These are phyloP conservation scores for Citrus sp. DNA, from an alignment of 345 rosid genomes.

Conservation along the genomic window DNA sequence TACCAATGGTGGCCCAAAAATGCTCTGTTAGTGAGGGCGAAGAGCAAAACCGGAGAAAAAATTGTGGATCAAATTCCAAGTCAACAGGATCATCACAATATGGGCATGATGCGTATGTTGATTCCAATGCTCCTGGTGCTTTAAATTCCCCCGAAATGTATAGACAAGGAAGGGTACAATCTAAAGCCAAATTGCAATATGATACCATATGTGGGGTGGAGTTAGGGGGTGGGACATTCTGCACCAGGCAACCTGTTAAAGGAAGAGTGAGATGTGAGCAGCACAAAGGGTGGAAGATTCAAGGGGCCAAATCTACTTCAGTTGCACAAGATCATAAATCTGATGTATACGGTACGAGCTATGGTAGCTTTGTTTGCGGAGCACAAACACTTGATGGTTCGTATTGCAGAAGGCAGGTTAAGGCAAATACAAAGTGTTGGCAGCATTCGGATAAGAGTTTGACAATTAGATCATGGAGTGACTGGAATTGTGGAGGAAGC, in stretches of 20 bases:
- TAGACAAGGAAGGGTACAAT: background rate
- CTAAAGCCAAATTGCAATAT: background rate
- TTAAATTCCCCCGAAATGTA: background rate
- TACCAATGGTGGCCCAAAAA: background rate
- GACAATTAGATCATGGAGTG: background rate
- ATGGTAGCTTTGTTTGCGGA: conserved; percentile 1
- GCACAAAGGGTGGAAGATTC: conserved; percentile 61
- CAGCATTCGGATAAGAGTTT: background rate
- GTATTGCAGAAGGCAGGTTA: conserved; percentile 2
- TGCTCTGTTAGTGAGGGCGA: background rate
- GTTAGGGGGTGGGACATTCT: conserved; percentile 42
- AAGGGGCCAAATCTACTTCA: conserved; percentile 22
- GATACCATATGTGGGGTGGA: conserved; percentile 46
- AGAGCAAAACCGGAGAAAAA: conserved; percentile 63
- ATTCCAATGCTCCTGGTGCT: conserved; percentile 10
- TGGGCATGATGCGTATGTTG: background rate
- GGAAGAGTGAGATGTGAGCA: conserved; percentile 68
- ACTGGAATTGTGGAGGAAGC: background rate
- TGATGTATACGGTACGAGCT: background rate
- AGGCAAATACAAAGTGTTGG: conserved; percentile 13
- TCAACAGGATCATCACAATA: conserved; percentile 3
- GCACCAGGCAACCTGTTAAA: conserved; percentile 38
- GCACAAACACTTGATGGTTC: background rate
- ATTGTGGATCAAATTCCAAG: conserved; percentile 15
- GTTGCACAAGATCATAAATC: background rate